Conservation (phyloP, 345 rosid genomes). For the Mangifera indica region DNA sequence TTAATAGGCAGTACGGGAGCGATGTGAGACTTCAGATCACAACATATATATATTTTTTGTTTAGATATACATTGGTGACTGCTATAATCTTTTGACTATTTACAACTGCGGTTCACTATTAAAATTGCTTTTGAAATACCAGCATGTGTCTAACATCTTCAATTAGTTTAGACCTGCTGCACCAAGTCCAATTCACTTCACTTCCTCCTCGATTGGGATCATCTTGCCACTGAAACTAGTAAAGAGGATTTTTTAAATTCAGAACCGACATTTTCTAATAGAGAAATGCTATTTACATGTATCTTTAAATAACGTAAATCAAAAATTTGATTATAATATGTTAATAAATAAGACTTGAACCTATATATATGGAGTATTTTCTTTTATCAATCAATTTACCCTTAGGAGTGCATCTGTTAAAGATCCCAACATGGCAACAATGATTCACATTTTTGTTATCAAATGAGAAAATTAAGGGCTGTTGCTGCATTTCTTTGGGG, state of each 20-base stretch:
- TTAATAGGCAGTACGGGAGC: too few relatives aligned
- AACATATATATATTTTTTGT: too few relatives aligned
- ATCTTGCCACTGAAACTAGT: slow-evolving; percentile 25
- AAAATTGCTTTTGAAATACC: slow-evolving; percentile 32
- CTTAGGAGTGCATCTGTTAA: background rate
- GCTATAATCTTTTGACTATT: too few relatives aligned
- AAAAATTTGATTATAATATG: too few relatives aligned
- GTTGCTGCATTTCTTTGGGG: background rate
- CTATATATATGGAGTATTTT: too few relatives aligned
- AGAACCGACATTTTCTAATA: slow-evolving; percentile 21
- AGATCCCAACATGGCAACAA: background rate
- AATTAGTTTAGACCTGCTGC: slow-evolving; percentile 20
- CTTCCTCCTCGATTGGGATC: slow-evolving; percentile 33
- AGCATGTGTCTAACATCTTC: slow-evolving; percentile 28
- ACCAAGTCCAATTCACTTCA: slow-evolving; percentile 19
- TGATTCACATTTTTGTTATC: background rate
- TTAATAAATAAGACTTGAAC: too few relatives aligned
- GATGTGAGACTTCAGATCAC: too few relatives aligned
- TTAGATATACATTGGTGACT: too few relatives aligned
- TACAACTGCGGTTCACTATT: background rate
- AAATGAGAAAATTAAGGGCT: background rate
- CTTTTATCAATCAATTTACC: too few relatives aligned
- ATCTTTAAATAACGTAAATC: too few relatives aligned
- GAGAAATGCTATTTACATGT: too few relatives aligned
- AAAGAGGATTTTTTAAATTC: slow-evolving; percentile 28